phyloP scores from a whole-genome alignment of 345 rosid genomes.

The Syzygium aromaticum region DNA sequence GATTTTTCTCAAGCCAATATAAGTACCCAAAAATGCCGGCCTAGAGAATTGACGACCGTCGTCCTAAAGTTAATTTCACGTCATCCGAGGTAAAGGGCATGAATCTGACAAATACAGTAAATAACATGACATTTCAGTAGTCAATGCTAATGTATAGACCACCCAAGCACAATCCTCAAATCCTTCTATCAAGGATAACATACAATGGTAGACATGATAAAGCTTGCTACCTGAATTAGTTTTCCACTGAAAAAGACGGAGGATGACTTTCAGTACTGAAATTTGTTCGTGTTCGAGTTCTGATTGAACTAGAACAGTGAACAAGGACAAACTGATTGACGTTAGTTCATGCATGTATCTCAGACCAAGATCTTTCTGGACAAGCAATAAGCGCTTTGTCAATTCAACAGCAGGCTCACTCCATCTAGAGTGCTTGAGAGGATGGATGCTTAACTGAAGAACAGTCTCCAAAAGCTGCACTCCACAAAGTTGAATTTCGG shows the following conservation, averaged over 20 bases:
- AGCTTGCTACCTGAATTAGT: conserved; percentile 40
- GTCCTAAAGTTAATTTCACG: neutral
- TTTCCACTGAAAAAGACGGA: conserved; percentile 72
- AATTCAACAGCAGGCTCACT: conserved; percentile 43
- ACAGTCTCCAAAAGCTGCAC: conserved; percentile 47
- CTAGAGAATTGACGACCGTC: neutral
- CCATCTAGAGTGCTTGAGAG: conserved; percentile 25
- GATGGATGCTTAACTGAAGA: conserved; percentile 29
- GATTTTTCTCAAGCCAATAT: neutral
- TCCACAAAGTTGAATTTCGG: conserved; percentile 49
- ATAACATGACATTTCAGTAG: neutral
- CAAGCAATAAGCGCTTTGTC: conserved; percentile 46
- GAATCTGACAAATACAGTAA: neutral
- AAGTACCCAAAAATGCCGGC: neutral
- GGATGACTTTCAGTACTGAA: conserved; percentile 50
- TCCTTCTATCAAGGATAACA: neutral
- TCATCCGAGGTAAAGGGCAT: neutral
- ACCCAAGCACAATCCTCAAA: neutral
- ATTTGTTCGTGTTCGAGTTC: conserved; percentile 83
- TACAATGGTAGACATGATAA: neutral
- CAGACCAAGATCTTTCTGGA: conserved; percentile 60
- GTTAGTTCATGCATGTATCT: conserved; percentile 40
- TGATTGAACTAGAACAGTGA: conserved; percentile 45
- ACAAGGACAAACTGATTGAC: conserved; percentile 41
- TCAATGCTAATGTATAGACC: neutral